phyloP scores from a whole-genome alignment of 129 eudicot species.

The Deinandra increscens region DNA sequence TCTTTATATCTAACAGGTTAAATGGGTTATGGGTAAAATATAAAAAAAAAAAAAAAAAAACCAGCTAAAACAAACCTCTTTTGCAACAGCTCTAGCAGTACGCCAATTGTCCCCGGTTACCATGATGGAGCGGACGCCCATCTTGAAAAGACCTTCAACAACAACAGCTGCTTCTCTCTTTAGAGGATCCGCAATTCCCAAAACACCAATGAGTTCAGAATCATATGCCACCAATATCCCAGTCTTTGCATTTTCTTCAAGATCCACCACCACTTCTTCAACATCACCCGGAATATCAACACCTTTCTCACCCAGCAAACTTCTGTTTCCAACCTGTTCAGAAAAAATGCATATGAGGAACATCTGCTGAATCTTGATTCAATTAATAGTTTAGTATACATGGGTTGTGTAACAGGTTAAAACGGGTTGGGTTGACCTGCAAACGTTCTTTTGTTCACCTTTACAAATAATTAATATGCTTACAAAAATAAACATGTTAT shows the following conservation, averaged over 20 bases:
- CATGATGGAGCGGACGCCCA: conserved; percentile 89
- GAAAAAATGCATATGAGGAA: conserved; percentile 5
- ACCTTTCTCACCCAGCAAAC: conserved; percentile 63
- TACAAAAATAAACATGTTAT: background rate
- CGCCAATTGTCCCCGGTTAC: conserved; percentile 98
- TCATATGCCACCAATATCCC: conserved; percentile 78
- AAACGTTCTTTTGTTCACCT: background rate
- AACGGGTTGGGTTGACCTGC: background rate
- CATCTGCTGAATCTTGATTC: conserved; percentile 8
- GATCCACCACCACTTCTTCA: conserved; percentile 66
- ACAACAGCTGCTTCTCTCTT: conserved; percentile 95
- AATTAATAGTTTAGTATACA: background rate
- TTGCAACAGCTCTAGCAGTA: conserved; percentile 87
- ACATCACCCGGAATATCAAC: conserved; percentile 42
- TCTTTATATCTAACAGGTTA: background rate
- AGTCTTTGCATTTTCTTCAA: conserved; percentile 84
- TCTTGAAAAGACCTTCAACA: conserved; percentile 78
- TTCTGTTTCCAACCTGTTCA: conserved; percentile 82
- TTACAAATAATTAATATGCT: background rate
- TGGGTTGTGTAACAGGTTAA: background rate
- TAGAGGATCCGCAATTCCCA: conserved; percentile 84
- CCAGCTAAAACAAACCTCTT: conserved; percentile 50
- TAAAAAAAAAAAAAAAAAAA: background rate
- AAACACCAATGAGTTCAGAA: conserved; percentile 58
- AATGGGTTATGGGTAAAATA: too few relatives aligned